Base-by-base conservation (phyloP, 305 asterid genomes). In the Lippia alba region DNA sequence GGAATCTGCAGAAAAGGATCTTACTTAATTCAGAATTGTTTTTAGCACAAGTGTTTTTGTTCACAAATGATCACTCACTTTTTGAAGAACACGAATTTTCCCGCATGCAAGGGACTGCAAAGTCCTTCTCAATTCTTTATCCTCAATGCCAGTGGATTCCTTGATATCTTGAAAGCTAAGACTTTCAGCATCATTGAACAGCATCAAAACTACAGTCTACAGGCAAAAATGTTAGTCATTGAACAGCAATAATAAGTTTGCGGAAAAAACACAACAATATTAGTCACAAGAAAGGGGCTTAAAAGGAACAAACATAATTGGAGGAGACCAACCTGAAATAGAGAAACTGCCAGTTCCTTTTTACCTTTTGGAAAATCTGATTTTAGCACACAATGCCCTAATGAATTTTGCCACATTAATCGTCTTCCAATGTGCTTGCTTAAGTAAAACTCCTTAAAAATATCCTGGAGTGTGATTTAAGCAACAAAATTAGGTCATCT, bases 71-170 rank as follows among this genome's bases (percentile, higher is more conserved):
- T 48, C 34, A 80, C 84, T 65, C 77, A 87, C 98, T 85, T 94
- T 92, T 82, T 80, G 91, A 65, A 94, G 96, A 60, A 94, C 92
- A 30, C 97, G 99, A 32, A 92, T 81, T 81, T 92, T 94, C 60
- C 99, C 99, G 70, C 99, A 92, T 15, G 99, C 99, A 73, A 94
- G 96, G 77, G 99, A 92, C 83, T 92, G 99, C 78, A 94, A 80
- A 72, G 98, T 92, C 78, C 99, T 79, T 62, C 92, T 83, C 72
- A 94, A 79, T 80, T 94, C 99, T 82, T 84, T 87, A 78, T 93
- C 97, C 80, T 91, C 96, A 53, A 94, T 92, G 55, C 93, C 82
- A 53, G 96, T 90, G 41, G 98, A 85, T 61, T 94, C 98, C 82
- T 86, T 89, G 33, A 92, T 85, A 81, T 94, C 98, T 85, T 89